Percentiles rank a stretch among this genome's conserved stretches.
phyloP scores from a whole-genome alignment of 2,329 filamentous ascomycete species.

The Epichloe glyceriae region DNA sequence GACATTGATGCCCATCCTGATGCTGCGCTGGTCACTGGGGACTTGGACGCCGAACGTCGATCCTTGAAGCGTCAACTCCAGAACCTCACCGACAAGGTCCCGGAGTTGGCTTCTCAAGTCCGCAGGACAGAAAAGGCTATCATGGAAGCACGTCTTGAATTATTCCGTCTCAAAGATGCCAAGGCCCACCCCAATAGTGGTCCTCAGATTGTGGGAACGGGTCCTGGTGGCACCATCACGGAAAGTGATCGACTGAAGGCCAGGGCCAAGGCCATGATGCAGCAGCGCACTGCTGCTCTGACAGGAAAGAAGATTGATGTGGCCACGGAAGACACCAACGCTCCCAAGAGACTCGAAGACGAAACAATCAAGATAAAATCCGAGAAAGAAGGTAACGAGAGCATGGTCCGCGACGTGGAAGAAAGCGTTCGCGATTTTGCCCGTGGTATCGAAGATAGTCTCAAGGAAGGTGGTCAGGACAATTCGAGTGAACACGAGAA shows the following conservation, averaged over 20 bases:
- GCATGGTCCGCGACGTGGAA: conserved; percentile 93
- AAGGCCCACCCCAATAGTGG: conserved; percentile 80
- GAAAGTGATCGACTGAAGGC: conserved; percentile 93
- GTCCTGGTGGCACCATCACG: conserved; percentile 78
- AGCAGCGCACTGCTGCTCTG: conserved; percentile 85
- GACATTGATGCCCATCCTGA: conserved; percentile 90
- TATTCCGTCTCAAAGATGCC: conserved; percentile 87
- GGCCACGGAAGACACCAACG: conserved; percentile 59
- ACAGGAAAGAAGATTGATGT: conserved; percentile 68
- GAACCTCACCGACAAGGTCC: conserved; percentile 75
- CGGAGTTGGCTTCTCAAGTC: conserved; percentile 83
- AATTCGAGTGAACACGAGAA: conserved; percentile 78
- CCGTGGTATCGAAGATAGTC: conserved; percentile 68
- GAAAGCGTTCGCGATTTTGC: conserved; percentile 88
- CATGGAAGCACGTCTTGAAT: conserved; percentile 77
- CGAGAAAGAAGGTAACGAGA: conserved; percentile 87
- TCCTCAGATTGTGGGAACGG: conserved; percentile 75
- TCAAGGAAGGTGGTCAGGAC: conserved; percentile 69
- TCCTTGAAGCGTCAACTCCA: conserved; percentile 82
- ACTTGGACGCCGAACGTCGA: conserved; percentile 80
- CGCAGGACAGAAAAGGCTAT: conserved; percentile 85
- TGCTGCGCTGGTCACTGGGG: conserved; percentile 50
- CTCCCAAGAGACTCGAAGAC: conserved; percentile 75
- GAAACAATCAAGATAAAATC: conserved; percentile 69
- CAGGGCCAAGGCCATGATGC: conserved; percentile 95